phyloP scores from a whole-genome alignment of 208 protist genomes.

The Wallacemonas sp. region DNA sequence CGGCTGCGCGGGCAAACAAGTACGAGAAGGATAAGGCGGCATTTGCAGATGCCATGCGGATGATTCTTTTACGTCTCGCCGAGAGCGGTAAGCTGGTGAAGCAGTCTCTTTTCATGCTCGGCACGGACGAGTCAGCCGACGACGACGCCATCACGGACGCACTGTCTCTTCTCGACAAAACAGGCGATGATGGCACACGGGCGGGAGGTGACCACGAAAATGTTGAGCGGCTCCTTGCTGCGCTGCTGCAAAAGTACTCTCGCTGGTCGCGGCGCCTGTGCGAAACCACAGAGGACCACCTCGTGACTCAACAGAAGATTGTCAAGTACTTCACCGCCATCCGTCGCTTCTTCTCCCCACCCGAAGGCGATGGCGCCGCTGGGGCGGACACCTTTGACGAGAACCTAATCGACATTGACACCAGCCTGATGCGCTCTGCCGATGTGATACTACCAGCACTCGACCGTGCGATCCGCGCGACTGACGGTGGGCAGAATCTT shows the following conservation, averaged over 20 bases:
- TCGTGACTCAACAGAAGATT: constrained; percentile 80
- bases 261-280: constrained; percentile 74
- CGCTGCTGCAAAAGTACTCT: constrained; percentile 81
- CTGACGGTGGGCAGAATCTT: background rate
- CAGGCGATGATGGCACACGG: background rate
- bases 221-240: constrained; percentile 69
- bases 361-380: constrained; percentile 1
- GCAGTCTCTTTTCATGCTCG: constrained; percentile 65
- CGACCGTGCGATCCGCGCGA: constrained; percentile 45
- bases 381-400: constrained; percentile 34
- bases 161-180: constrained; percentile 24
- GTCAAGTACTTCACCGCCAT: constrained; percentile 83
- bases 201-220: constrained; percentile 17
- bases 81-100: constrained; percentile 64
- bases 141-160: constrained; percentile 77
- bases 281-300: constrained; percentile 81
- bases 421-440: constrained; percentile 61
- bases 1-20: constrained; percentile 31
- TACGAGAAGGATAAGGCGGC: constrained; percentile 53
- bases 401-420: constrained; percentile 86
- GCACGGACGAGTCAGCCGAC: constrained; percentile 69
- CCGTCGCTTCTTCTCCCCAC: constrained; percentile 56
- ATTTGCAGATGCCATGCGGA: constrained; percentile 62
- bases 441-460: constrained; percentile 79
- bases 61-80: constrained; percentile 60